Base-by-base conservation (phyloP, 352 stramenopile species). In the Hyaloperonospora brassicae region DNA sequence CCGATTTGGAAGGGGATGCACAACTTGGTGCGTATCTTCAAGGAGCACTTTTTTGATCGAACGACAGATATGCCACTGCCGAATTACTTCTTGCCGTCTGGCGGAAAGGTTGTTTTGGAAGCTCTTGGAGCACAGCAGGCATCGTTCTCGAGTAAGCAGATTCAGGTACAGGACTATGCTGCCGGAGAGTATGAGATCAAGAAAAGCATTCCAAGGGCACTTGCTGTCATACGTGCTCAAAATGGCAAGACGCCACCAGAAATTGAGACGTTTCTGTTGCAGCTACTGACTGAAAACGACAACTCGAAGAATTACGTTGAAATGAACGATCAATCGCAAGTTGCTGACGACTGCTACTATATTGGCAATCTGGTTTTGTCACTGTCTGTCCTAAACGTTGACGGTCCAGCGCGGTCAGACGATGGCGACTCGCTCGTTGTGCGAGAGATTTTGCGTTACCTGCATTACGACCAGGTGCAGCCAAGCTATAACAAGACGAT, bases 241-340 rank as follows among this genome's bases (percentile, higher is more conserved):
- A 93, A 89, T 49, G 77, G 78, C 47, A 86, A 87, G 47, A 85
- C 80, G 0, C 83, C 83, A 4, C 59, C 73, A 0, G 83, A 93
- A 59, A 89, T 93, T 30, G 83, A 91, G 46, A 73, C 61, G 0
- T 93, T 93, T 39, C 46, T 93, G 51, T 47, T 93, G 24, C 80
- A 93, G 50, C 51, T 93, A 36, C 73, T 93, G 17, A 76, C 50
- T 22, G 80, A 93, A 50, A 93, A 93, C 52, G 83, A 93, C 68
- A 93, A 93, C 61, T 93, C 83, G 43, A 91, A 93, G 53, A 93
- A 93, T 52, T 93, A 91, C 42, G 79, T 93, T 30, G 79, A 93
- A 57, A 91, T 91, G 80, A 80, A 84, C 52, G 83, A 93, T 38
- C 78, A 89, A 51, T 89, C 79, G 0, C 79, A 88, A 61, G 83